Conservation (phyloP, 805 yeast species). For the Phaffomyces opuntiae region DNA sequence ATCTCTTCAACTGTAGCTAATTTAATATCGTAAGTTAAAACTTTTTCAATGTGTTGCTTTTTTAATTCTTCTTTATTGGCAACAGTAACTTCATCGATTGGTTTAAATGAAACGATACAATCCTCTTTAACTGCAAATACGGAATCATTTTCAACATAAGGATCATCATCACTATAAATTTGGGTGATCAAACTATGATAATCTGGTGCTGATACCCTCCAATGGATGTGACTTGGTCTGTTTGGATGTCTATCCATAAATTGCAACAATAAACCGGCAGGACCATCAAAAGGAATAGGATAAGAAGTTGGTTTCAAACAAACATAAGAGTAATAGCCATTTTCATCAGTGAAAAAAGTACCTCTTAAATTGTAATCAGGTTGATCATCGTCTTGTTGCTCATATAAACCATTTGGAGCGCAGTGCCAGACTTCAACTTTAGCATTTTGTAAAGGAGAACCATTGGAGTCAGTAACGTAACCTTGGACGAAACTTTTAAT, state of each 20-base stretch:
- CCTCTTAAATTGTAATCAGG: slow-evolving; percentile 28
- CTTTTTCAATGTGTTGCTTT: background rate
- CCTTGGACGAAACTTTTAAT: slow-evolving; percentile 23
- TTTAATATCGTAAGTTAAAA: slow-evolving; percentile 2
- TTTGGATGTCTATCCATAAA: slow-evolving; percentile 30
- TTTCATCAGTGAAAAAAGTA: slow-evolving; percentile 22
- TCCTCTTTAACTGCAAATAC: slow-evolving; percentile 31
- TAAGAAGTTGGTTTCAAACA: slow-evolving; percentile 30
- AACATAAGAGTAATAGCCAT: slow-evolving; percentile 23
- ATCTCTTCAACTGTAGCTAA: background rate
- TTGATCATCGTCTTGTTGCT: slow-evolving; percentile 30
- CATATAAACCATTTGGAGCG: slow-evolving; percentile 31
- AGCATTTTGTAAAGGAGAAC: slow-evolving; percentile 25
- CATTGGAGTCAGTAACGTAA: slow-evolving; percentile 22
- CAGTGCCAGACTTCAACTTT: slow-evolving; percentile 32
- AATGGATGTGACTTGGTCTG: slow-evolving; percentile 30
- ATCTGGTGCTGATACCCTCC: slow-evolving; percentile 21
- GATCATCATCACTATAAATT: slow-evolving; percentile 26
- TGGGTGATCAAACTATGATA: slow-evolving; percentile 28
- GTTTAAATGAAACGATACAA: slow-evolving; percentile 22
- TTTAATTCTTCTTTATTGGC: background rate
- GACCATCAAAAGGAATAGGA: slow-evolving; percentile 35
- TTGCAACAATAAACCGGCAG: slow-evolving; percentile 29
- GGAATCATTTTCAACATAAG: slow-evolving; percentile 27
- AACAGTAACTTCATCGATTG: slow-evolving; percentile 12